Conservation (phyloP, 2,329 filamentous ascomycete species). For the Aspergillus luchuensis region DNA sequence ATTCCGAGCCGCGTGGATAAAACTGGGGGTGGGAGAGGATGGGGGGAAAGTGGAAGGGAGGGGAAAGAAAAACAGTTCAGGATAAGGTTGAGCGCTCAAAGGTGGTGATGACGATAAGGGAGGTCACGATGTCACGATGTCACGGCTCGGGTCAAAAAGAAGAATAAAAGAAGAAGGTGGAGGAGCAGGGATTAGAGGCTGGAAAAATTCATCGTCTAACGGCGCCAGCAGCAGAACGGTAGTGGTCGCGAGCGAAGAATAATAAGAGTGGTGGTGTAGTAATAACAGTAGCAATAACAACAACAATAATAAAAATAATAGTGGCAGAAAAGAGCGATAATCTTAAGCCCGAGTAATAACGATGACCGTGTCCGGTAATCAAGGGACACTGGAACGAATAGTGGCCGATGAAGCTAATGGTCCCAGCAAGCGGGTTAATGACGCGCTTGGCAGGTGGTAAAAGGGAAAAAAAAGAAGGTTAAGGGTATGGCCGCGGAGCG, state of each 20-base stretch:
- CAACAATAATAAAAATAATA: not conserved
- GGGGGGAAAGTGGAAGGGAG: not conserved
- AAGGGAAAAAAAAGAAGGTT: constrained; percentile 2
- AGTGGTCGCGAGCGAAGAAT: not conserved
- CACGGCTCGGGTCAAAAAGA: not conserved
- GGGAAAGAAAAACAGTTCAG: not conserved
- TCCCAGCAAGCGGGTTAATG: constrained; percentile 7
- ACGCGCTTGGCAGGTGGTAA: constrained; percentile 8
- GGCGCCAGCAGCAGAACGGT: not conserved
- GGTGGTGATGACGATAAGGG: constrained; percentile 2
- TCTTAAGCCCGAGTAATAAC: not conserved
- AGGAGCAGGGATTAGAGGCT: constrained; percentile 1
- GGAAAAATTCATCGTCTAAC: constrained; percentile 10
- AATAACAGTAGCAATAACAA: not conserved
- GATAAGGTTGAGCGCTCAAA: not conserved
- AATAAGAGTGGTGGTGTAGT: not conserved
- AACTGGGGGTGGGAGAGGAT: not conserved
- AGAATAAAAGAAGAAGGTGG: not conserved
- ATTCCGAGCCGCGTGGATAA: not conserved
- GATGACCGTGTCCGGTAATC: not conserved
- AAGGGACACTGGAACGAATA: constrained; percentile 6
- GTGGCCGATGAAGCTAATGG: constrained; percentile 10
- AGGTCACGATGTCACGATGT: constrained; percentile 7
- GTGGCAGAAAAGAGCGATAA: not conserved
- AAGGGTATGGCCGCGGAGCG: constrained; percentile 9